phyloP scores from a whole-genome alignment of 257 asterid genomes.

The Forsythia suspensa region DNA sequence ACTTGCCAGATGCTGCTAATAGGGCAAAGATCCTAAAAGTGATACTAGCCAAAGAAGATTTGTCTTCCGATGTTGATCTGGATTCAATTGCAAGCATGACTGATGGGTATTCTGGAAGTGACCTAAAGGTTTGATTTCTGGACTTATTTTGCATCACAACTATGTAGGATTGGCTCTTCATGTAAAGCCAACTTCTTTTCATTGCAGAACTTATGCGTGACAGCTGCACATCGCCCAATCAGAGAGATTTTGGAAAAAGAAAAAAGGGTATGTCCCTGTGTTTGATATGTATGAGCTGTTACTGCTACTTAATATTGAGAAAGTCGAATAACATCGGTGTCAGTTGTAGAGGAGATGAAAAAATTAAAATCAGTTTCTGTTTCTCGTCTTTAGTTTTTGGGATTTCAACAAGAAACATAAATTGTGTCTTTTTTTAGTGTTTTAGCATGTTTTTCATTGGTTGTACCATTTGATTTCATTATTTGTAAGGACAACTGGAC shows the following conservation, averaged over 20 bases:
- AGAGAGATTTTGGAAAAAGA: slow-evolving; percentile 87
- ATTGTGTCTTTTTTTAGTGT: background rate
- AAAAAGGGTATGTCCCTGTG: slow-evolving; percentile 52
- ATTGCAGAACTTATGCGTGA: slow-evolving; percentile 79
- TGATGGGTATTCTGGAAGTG: slow-evolving; percentile 97
- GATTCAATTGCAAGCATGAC: slow-evolving; percentile 81
- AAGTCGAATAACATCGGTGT: background rate
- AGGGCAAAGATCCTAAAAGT: slow-evolving; percentile 83
- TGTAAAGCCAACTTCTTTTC: slow-evolving; percentile 6
- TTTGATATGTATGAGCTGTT: background rate
- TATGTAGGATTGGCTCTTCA: background rate
- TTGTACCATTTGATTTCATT: too few species aligned
- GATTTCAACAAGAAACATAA: background rate
- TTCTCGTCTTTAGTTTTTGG: background rate
- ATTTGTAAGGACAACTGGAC: too few species aligned
- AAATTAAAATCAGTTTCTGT: background rate
- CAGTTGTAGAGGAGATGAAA: background rate
- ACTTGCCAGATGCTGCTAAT: slow-evolving; percentile 89
- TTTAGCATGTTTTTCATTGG: background rate
- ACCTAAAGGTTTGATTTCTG: slow-evolving; percentile 67
- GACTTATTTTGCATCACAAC: slow-evolving; percentile 9
- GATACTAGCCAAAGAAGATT: slow-evolving; percentile 83
- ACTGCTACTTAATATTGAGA: background rate
- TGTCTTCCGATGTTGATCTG: slow-evolving; percentile 75
- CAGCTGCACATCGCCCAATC: slow-evolving; percentile 96